A percentile compares a stretch with the other conserved stretches of the same genome.
These are phyloP conservation scores for Neocallimastix lanati DNA, from an alignment of 192 early-diverging fungal species.

Conservation along the genomic window DNA sequence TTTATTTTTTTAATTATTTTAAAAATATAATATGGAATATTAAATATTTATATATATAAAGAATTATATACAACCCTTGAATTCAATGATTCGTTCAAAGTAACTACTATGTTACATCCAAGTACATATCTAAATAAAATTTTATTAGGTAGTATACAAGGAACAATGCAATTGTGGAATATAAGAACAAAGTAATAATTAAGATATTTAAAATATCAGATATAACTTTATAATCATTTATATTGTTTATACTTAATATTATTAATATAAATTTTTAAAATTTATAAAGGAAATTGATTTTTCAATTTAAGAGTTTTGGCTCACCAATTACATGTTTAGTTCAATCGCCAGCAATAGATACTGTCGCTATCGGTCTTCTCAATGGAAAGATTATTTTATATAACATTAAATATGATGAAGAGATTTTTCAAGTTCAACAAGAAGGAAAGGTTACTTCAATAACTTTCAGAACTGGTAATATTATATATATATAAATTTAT, in stretches of 20 bases:
- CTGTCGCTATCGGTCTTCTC: slow-evolving; percentile 75
- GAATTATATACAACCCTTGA: slow-evolving; percentile 55
- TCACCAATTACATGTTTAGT: slow-evolving; percentile 57
- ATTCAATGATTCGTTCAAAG: slow-evolving; percentile 52
- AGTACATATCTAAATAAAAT: slow-evolving; percentile 97
- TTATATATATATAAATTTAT: background rate
- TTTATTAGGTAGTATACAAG: slow-evolving; percentile 65
- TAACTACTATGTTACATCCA: slow-evolving; percentile 70
- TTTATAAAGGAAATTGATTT: slow-evolving; percentile 36
- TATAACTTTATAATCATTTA: too few species aligned
- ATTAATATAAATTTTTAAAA: too few species aligned
- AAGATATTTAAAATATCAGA: too few species aligned
- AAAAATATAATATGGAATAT: too few species aligned
- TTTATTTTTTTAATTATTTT: too few species aligned
- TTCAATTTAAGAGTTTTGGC: slow-evolving; percentile 56
- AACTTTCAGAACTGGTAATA: slow-evolving; percentile 69
- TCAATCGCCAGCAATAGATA: slow-evolving; percentile 82
- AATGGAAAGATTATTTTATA: slow-evolving; percentile 70
- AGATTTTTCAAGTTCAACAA: slow-evolving; percentile 60
- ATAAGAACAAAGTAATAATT: slow-evolving; percentile 35
- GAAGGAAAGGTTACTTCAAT: slow-evolving; percentile 78
- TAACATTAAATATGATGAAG: slow-evolving; percentile 66
- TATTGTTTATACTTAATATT: too few species aligned
- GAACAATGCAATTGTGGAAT: slow-evolving; percentile 89
- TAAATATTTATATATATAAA: slow-evolving; percentile 2